phyloP scores from a whole-genome alignment of 2,329 filamentous ascomycete species.

The Xylariaceae sp. region DNA sequence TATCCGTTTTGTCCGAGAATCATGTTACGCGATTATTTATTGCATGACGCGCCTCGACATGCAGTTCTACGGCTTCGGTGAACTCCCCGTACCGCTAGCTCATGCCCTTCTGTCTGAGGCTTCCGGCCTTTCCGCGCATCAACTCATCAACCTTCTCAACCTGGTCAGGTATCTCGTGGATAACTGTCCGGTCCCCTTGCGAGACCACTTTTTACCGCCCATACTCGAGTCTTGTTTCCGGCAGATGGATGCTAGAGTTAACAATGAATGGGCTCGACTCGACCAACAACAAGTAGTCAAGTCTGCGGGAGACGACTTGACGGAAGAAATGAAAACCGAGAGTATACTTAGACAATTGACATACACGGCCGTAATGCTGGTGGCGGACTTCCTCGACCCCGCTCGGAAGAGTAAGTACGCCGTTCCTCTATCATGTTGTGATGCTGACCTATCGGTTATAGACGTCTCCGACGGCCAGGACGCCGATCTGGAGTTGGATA shows the following conservation, averaged over 20 bases:
- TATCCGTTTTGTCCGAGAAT: conserved; percentile 83
- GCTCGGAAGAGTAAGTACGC: conserved; percentile 53
- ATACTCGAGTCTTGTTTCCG: conserved; percentile 76
- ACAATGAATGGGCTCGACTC: conserved; percentile 77
- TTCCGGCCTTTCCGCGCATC: conserved; percentile 79
- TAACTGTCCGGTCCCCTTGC: conserved; percentile 76
- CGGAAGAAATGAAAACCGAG: conserved; percentile 97
- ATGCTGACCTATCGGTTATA: conserved; percentile 11
- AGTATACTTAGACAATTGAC: conserved; percentile 91
- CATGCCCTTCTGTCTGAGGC: conserved; percentile 80
- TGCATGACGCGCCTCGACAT: conserved; percentile 83
- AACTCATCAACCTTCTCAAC: conserved; percentile 88
- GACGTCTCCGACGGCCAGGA: conserved; percentile 25
- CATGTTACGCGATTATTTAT: conserved; percentile 89
- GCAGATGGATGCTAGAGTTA: conserved; percentile 84
- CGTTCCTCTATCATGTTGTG: conserved; percentile 15
- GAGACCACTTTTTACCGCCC: conserved; percentile 76
- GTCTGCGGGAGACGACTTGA: conserved; percentile 70
- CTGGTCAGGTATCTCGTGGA: conserved; percentile 85
- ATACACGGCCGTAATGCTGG: conserved; percentile 85
- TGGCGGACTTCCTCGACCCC: conserved; percentile 82
- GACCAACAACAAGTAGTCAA: conserved; percentile 56
- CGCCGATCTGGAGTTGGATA: conserved; percentile 30
- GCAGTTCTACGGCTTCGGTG: conserved; percentile 84
- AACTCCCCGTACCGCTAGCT: conserved; percentile 76